These are phyloP conservation scores for Melastoma malabathricum DNA, from an alignment of 345 rosid genomes.

Conservation along the genomic window DNA sequence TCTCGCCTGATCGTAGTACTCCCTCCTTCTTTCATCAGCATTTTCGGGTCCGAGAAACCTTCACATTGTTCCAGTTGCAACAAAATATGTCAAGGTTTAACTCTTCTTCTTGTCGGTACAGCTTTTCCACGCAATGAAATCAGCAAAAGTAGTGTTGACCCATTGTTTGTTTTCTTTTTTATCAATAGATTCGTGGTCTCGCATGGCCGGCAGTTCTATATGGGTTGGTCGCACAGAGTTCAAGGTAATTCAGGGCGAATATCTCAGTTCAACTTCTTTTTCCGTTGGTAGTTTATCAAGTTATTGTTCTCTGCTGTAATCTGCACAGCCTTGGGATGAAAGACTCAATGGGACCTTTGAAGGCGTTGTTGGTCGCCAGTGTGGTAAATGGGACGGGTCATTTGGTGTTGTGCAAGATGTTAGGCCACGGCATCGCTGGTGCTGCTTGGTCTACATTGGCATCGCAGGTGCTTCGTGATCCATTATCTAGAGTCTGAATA, in stretches of 20 bases:
- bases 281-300: neutral
- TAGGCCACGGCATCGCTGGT: constrained; percentile 83
- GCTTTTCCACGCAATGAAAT: neutral
- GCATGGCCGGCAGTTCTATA: constrained; percentile 92
- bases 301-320: neutral
- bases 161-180: constrained; percentile 1
- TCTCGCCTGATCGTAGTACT: neutral
- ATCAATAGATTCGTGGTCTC: constrained; percentile 63
- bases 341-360: constrained; percentile 88
- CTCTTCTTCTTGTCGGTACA: too few relatives aligned
- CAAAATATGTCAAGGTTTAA: constrained; percentile 69
- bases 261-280: neutral
- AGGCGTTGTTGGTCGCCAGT: constrained; percentile 77
- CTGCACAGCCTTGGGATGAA: constrained; percentile 89
- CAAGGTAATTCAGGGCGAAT: too few relatives aligned
- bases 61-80: constrained; percentile 69
- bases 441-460: constrained; percentile 90
- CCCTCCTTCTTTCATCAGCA: constrained; percentile 24
- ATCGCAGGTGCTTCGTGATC: constrained; percentile 48
- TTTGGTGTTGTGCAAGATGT: constrained; percentile 54
- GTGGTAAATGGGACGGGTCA: constrained; percentile 70
- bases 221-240: constrained; percentile 97
- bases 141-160: too few relatives aligned
- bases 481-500: too few relatives aligned
- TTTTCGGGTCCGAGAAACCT: constrained; percentile 64